These are phyloP conservation scores for Rhizopus arrhizus DNA, from an alignment of 371 early-diverging fungal genomes.

Conservation along the genomic window DNA sequence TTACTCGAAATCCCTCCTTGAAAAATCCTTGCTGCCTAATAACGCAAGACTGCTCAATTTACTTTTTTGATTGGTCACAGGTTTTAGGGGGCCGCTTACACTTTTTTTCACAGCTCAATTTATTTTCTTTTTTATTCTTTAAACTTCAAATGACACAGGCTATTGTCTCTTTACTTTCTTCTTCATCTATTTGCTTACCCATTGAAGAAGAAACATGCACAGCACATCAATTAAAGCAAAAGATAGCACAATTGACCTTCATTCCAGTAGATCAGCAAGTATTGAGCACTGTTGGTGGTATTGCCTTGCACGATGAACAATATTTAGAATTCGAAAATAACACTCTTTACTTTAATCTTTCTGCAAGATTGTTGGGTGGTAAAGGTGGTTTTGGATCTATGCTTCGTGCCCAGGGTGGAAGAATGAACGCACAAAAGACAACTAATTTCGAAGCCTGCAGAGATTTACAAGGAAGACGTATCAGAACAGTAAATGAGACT, in stretches of 20 bases:
- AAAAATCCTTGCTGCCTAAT: too few species aligned
- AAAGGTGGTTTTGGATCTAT: conserved; percentile 97
- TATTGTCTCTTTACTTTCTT: conserved; percentile 35
- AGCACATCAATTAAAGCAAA: conserved; percentile 37
- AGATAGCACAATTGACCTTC: conserved; percentile 31
- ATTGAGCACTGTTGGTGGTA: conserved; percentile 46
- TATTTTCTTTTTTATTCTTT: too few species aligned
- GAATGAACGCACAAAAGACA: conserved; percentile 88
- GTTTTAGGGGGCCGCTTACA: too few species aligned
- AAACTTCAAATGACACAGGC: conserved; percentile 33
- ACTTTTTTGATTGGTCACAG: too few species aligned
- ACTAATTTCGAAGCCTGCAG: conserved; percentile 93
- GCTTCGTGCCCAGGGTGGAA: conserved; percentile 92
- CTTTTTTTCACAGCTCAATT: too few species aligned
- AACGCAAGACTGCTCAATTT: too few species aligned
- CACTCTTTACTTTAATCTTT: conserved; percentile 25
- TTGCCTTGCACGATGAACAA: conserved; percentile 22
- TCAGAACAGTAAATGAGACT: conserved; percentile 88
- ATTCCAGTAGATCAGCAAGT: conserved; percentile 56
- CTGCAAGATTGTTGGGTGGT: conserved; percentile 68
- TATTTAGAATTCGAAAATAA: too few species aligned
- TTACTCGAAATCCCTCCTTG: too few species aligned
- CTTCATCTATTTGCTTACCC: conserved; percentile 29
- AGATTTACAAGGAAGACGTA: conserved; percentile 88
- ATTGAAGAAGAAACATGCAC: conserved; percentile 11